Percentiles rank a stretch among this genome's conserved stretches.
Conservation (phyloP, 2,329 filamentous ascomycete genomes). For the Laburnicola sp. region DNA sequence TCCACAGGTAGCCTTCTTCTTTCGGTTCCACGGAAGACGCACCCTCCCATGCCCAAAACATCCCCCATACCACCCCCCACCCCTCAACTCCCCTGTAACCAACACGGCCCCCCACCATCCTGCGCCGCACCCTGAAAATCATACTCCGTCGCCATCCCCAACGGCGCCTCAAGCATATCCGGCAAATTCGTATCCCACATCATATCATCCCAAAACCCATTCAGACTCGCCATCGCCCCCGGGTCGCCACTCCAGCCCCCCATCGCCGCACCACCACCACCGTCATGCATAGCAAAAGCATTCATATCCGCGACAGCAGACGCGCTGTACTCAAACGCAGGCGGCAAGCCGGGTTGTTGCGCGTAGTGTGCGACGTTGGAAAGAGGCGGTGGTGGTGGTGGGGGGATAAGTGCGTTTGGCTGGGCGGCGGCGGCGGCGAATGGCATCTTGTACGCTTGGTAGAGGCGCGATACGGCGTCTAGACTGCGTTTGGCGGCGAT, state of each 20-base stretch:
- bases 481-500: slow-evolving; percentile 50
- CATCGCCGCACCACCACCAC: slow-evolving; percentile 19
- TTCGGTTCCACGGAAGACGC: not conserved
- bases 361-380: slow-evolving; percentile 17
- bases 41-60: too few relatives aligned
- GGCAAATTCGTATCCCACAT: slow-evolving; percentile 48
- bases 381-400: slow-evolving; percentile 12
- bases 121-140: slow-evolving; percentile 41
- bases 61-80: not conserved
- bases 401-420: slow-evolving; percentile 15
- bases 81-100: slow-evolving; percentile 42
- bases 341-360: too few relatives aligned
- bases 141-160: slow-evolving; percentile 39
- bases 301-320: slow-evolving; percentile 29
- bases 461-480: slow-evolving; percentile 48
- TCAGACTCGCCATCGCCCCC: slow-evolving; percentile 34
- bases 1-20: not conserved
- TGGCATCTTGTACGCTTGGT: slow-evolving; percentile 46
- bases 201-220: slow-evolving; percentile 47
- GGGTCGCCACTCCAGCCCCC: slow-evolving; percentile 29
- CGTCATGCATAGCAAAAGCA: slow-evolving; percentile 28
- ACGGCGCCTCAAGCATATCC: slow-evolving; percentile 43
- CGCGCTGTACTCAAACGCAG: slow-evolving; percentile 30
- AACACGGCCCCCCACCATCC: slow-evolving; percentile 39
- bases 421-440: slow-evolving; percentile 16